Percentiles rank a stretch among this genome's conserved stretches.
Evolutionary conservation across 495 filamentous ascomycete species (phyloP).

Genomic region (Aspergillus diversus): DNA sequence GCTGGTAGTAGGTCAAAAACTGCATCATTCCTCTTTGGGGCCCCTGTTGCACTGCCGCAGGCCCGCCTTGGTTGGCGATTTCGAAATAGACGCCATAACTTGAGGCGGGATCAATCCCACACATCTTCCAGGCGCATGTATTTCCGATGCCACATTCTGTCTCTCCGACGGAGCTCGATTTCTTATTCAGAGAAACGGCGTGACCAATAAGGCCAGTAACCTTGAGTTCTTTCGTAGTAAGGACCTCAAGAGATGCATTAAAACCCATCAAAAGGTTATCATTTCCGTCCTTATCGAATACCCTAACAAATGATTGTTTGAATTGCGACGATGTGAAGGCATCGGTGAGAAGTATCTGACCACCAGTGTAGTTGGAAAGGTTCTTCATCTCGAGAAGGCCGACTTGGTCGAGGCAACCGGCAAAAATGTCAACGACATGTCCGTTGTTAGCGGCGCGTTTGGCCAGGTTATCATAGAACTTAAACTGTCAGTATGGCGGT

Average conservation of each 20-base stretch:
- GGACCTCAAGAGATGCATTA: slow-evolving; percentile 93
- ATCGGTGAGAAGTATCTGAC: slow-evolving; percentile 98
- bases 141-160: slow-evolving; percentile 99
- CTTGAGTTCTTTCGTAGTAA: slow-evolving; percentile 98
- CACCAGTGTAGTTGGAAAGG: slow-evolving; percentile 91
- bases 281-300: slow-evolving; percentile 95
- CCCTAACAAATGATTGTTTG: slow-evolving; percentile 96
- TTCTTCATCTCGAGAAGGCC: slow-evolving; percentile 99
- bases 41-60: slow-evolving; percentile 80
- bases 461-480: slow-evolving; percentile 98
- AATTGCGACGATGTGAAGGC: slow-evolving; percentile 99
- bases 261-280: slow-evolving; percentile 98
- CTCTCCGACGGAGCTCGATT: slow-evolving; percentile 94
- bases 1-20: slow-evolving; percentile 98
- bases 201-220: slow-evolving; percentile 98
- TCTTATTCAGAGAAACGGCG: slow-evolving; percentile 96
- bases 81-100: slow-evolving; percentile 98
- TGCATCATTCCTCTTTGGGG: slow-evolving; percentile 96
- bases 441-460: slow-evolving; percentile 96
- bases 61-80: slow-evolving; percentile 91
- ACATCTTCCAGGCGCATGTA: slow-evolving; percentile 99
- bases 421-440: slow-evolving; percentile 97
- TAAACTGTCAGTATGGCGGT: slow-evolving; percentile 27
- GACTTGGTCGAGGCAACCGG: slow-evolving; percentile 97
- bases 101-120: slow-evolving; percentile 89